These are phyloP conservation scores for Laetiporus sulphureus DNA, from an alignment of 1,284 basidiomycete species.

Conservation along the genomic window DNA sequence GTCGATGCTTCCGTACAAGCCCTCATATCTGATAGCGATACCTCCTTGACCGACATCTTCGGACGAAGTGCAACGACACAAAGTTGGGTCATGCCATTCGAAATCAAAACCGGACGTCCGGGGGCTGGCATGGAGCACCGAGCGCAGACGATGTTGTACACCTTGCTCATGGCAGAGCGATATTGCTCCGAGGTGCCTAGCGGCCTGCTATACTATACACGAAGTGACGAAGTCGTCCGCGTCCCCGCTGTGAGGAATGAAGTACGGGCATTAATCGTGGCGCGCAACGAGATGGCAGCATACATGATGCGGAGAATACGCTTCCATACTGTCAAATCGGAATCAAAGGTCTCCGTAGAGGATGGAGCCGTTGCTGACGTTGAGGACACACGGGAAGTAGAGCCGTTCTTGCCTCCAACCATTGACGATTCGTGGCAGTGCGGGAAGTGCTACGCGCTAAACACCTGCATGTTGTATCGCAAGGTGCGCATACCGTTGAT, in stretches of 20 bases:
- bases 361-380: conserved; percentile 4
- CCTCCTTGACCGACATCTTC: conserved; percentile 19
- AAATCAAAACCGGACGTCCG: conserved; percentile 91
- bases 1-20: conserved; percentile 87
- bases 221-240: conserved; percentile 80
- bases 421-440: conserved; percentile 82
- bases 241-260: conserved; percentile 80
- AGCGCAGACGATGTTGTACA: conserved; percentile 98
- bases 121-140: conserved; percentile 85
- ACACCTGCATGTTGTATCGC: conserved; percentile 93
- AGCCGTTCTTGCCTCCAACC: conserved; percentile 75
- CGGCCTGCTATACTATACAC: conserved; percentile 93
- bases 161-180: conserved; percentile 84
- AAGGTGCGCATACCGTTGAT: conserved; percentile 45
- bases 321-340: conserved; percentile 4
- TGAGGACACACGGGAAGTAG: conserved; percentile 11
- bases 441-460: conserved; percentile 74
- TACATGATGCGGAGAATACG: conserved; percentile 49
- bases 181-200: conserved; percentile 69
- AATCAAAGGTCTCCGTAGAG: conserved; percentile 19
- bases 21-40: conserved; percentile 41
- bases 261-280: conserved; percentile 74
- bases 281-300: conserved; percentile 82
- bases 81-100: conserved; percentile 65
- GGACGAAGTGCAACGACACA: conserved; percentile 12